Percentiles rank a stretch among this genome's conserved stretches.
Evolutionary conservation across 805 yeast genomes (phyloP).

Genomic region (Torulaspora maleeae): DNA sequence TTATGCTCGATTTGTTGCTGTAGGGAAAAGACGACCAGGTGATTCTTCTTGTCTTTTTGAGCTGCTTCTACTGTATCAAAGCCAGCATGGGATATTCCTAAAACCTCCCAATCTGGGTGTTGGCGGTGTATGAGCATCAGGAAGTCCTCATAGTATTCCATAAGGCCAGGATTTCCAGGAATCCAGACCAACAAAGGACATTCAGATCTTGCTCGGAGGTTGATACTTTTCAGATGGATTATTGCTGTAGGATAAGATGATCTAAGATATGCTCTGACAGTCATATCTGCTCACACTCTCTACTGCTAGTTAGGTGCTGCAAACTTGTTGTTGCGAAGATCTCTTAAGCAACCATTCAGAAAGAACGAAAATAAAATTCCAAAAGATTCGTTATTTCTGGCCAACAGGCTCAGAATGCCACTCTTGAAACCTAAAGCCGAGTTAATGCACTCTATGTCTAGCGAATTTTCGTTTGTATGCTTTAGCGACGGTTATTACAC

Average conservation of each 20-base stretch:
- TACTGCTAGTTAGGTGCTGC: background rate
- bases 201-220: background rate
- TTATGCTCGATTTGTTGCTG: constrained; percentile 59
- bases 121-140: constrained; percentile 40
- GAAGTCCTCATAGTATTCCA: constrained; percentile 58
- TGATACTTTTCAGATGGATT: constrained; percentile 12
- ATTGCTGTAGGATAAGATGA: constrained; percentile 21
- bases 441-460: too few relatives aligned
- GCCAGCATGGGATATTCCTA: constrained; percentile 66
- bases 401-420: too few relatives aligned
- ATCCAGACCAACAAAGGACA: constrained; percentile 49
- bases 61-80: constrained; percentile 31
- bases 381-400: background rate
- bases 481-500: background rate
- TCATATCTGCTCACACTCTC: constrained; percentile 6
- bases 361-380: background rate
- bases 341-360: background rate
- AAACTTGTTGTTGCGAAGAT: background rate
- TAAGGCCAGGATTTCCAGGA: constrained; percentile 77
- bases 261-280: constrained; percentile 9
- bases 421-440: too few relatives aligned
- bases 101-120: constrained; percentile 46
- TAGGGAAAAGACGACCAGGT: constrained; percentile 37
- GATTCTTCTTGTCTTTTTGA: constrained; percentile 8
- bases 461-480: background rate